Conservation (phyloP, 495 filamentous ascomycete species). For the Durotheca rogersii region DNA sequence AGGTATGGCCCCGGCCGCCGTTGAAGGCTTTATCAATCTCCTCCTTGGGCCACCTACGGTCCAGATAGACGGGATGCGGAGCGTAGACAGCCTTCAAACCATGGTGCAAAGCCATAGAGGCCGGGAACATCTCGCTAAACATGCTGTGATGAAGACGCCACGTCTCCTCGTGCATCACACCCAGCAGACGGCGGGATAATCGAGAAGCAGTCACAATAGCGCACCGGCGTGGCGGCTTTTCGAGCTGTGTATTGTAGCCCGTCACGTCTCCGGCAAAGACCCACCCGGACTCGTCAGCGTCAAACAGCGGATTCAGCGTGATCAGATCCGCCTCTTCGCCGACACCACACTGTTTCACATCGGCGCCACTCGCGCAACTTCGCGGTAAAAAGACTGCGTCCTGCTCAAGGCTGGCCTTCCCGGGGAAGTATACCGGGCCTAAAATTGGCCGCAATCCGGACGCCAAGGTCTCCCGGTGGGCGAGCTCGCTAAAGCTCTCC, state of each 20-base stretch:
- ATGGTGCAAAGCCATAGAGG: conserved; percentile 81
- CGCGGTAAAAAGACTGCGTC: conserved; percentile 59
- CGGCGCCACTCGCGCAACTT: conserved; percentile 60
- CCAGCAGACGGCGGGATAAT: conserved; percentile 75
- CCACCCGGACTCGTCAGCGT: conserved; percentile 86
- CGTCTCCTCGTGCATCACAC: conserved; percentile 87
- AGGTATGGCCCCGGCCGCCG: conserved; percentile 73
- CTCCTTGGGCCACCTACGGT: conserved; percentile 69
- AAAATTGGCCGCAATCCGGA: conserved; percentile 69
- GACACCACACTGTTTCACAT: conserved; percentile 76
- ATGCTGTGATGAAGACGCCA: conserved; percentile 74
- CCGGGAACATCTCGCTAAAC: conserved; percentile 95
- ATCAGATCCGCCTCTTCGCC: conserved; percentile 93
- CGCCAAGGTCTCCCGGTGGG: conserved; percentile 46
- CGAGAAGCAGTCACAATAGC: conserved; percentile 83
- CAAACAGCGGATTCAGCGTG: conserved; percentile 90
- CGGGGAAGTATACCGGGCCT: conserved; percentile 69
- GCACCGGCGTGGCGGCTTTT: conserved; percentile 74
- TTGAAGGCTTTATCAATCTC: conserved; percentile 85
- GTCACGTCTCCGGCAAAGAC: conserved; percentile 80
- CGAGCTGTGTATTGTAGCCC: conserved; percentile 67
- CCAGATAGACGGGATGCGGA: conserved; percentile 87
- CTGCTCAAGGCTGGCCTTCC: conserved; percentile 55
- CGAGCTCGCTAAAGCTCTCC: conserved; percentile 72
- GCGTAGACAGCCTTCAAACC: conserved; percentile 93